Base-by-base conservation (phyloP, 2,329 filamentous ascomycete species). In the Talaromyces sp. region DNA sequence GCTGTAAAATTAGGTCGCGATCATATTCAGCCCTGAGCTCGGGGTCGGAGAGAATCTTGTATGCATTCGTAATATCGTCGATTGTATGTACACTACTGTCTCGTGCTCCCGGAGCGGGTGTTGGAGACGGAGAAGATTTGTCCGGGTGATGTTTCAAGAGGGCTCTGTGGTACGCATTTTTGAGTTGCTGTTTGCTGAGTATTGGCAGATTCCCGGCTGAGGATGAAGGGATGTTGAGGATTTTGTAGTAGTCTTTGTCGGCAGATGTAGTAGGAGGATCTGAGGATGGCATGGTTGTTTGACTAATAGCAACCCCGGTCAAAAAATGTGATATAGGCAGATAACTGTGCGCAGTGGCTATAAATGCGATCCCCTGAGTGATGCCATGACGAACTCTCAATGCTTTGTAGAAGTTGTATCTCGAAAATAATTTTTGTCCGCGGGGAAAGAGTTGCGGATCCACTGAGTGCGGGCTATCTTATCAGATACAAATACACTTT, bases 131-230 rank as follows among this genome's bases (percentile, higher is more conserved):
- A 2, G 56, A 50, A 11, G 35, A 41, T 72, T 87, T 88, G 75
- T 89, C 86, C 0, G 87, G 87, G 71, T 89, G 87, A 69, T 87
- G 79, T 31, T 74, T 73, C 5, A 88, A 78, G 27, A 89, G 77
- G 7, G 85, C 83, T 57, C 78, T 80, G 65, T 83, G 83, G 72
- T 88, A 88, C 10, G 86, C 86, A 35, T 75, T 67, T 71, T 84
- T 85, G 62, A 86, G 73, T 45, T 82, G 79, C 63, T 78, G 75
- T 57, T 78, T 77, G 5, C 75, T 73, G 35, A 79, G 68, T 3
- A 67, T 33, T 0, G 67, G 64, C 16, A 56, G 22, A 16, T 8
- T 27, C 13, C 59, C 59, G 16, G 19, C 31, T 3, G 72, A 67
- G 9, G 72, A 63, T 64, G 74, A 75, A 1, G 75, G 72, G 50